Conservation (phyloP, 768 basidiomycete species). For the Boletus reticuloceps region DNA sequence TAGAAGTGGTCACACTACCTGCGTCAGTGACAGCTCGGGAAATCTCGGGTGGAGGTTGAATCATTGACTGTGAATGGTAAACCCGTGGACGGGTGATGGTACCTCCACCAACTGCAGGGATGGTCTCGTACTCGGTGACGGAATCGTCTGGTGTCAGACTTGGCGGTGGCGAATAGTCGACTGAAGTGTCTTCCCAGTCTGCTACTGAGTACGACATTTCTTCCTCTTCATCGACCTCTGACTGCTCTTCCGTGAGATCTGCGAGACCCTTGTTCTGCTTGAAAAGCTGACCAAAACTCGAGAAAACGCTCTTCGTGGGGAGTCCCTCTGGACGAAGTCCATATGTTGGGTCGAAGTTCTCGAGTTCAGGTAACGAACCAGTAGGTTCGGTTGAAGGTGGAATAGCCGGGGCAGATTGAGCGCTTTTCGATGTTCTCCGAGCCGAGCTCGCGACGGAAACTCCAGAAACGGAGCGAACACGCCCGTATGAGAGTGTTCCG, state of each 20-base stretch:
- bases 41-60: constrained; percentile 44
- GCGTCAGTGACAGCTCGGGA: constrained; percentile 39
- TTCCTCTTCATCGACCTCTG: constrained; percentile 39
- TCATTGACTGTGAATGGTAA: constrained; percentile 80
- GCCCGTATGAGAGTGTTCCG: constrained; percentile 14
- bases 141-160: constrained; percentile 43
- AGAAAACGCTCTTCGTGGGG: constrained; percentile 80
- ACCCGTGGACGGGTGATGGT: constrained; percentile 82
- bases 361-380: constrained; percentile 46
- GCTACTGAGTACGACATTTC: constrained; percentile 57
- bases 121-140: constrained; percentile 73
- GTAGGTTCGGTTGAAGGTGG: constrained; percentile 23
- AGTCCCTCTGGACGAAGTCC: constrained; percentile 91
- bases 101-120: constrained; percentile 91
- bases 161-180: constrained; percentile 44
- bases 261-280: constrained; percentile 66
- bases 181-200: constrained; percentile 65
- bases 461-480: constrained; percentile 42
- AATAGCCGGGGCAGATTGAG: constrained; percentile 17
- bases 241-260: constrained; percentile 71
- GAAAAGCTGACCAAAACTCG: constrained; percentile 74
- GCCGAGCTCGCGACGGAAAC: constrained; percentile 37
- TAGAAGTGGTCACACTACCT: constrained; percentile 43
- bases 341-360: constrained; percentile 95
- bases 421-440: constrained; percentile 23